Evolutionary conservation across 768 basidiomycete genomes (phyloP).

Genomic region (Coprinopsis marcescibilis): DNA sequence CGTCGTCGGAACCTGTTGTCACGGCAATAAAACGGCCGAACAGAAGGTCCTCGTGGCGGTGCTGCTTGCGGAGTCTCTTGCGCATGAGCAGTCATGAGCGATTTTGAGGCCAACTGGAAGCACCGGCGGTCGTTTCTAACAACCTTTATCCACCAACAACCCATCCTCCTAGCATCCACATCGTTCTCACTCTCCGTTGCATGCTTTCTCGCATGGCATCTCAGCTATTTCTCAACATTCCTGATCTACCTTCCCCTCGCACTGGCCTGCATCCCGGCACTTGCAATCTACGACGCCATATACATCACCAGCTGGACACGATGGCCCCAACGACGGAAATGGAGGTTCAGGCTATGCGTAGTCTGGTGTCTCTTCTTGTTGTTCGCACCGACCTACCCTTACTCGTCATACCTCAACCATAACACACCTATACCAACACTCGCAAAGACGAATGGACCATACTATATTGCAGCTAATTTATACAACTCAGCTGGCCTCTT

Average conservation of each 20-base stretch:
- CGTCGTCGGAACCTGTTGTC: too few species aligned
- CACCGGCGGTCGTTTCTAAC: background rate
- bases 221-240: slow-evolving; percentile 1
- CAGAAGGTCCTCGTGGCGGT: too few species aligned
- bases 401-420: background rate
- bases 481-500: slow-evolving; percentile 4
- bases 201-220: background rate
- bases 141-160: background rate
- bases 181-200: background rate
- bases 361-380: slow-evolving; percentile 1
- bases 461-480: background rate
- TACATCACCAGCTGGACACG: background rate
- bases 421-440: background rate
- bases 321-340: background rate
- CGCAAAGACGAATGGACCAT: background rate
- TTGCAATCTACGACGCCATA: background rate
- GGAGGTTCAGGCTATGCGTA: background rate
- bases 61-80: too few species aligned
- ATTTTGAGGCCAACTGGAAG: too few species aligned
- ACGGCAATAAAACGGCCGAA: too few species aligned
- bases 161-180: background rate
- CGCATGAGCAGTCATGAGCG: too few species aligned
- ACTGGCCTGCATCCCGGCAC: background rate
- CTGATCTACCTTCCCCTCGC: background rate
- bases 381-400: background rate